Evolutionary conservation across 805 yeast species (phyloP), one percentile per base, ranked within the genome.

Genomic region (Wickerhamomyces chambardii): DNA sequence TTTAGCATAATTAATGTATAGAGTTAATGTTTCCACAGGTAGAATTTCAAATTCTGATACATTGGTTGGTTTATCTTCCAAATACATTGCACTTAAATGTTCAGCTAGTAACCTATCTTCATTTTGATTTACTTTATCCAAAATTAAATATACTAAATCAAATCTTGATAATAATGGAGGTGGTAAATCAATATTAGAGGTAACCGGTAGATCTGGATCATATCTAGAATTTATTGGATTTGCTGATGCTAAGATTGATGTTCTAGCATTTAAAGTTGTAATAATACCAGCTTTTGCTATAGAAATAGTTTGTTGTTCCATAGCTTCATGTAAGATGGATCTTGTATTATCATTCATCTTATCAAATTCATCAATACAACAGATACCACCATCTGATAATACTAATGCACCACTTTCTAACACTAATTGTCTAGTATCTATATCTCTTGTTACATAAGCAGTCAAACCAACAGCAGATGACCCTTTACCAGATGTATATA

Each of bases 391-490:
- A 60, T 92, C 98, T 9, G 96, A 85, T 30, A 92, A 66, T 12
- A 92, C 97, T 43, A 92, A 68, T 0, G 99, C 99, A 56, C 99
- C 99, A 50, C 87, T 75, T 56, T 92, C 99, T 35, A 92, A 68
- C 4, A 92, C 98, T 33, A 90, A 62, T 57, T 92, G 98, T 50
- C 78, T 84, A 0, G 97, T 86, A 50, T 92, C 97, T 19, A 84
- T 71, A 56, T 92, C 99, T 51, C 96, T 70, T 8, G 98, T 89
- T 37, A 92, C 81, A 56, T 92, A 92, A 0, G 99, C 98, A 1
- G 99, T 92, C 51, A 92, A 68, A 68, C 99, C 99, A 33, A 92
- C 99, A 0, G 99, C 99, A 24, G 98, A 92, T 1, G 97, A 87
- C 34, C 98, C 98, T 52, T 92, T 92, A 59, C 99, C 99, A 1